Conservation (phyloP, 176 grass and related monocot species). For the Guadua angustifolia region DNA sequence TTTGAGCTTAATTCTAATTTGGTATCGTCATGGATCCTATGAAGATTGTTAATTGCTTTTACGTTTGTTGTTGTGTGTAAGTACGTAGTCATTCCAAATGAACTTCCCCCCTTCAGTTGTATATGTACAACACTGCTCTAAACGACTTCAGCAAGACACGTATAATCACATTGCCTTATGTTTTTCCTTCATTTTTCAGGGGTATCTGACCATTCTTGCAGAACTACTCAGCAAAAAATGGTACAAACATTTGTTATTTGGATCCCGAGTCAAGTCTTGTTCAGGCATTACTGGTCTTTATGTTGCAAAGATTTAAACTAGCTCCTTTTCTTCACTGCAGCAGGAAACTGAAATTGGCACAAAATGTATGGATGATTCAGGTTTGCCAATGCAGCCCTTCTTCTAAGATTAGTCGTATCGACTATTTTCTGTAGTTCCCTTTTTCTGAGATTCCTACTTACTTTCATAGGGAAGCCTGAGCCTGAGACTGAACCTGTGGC, state of each 20-base stretch:
- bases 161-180: slow-evolving; percentile 1
- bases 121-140: not conserved
- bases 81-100: not conserved
- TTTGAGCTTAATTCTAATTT: not conserved
- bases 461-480: slow-evolving; percentile 35
- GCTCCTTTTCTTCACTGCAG: slow-evolving; percentile 31
- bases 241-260: not conserved
- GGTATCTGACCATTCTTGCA: slow-evolving; percentile 16
- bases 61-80: not conserved
- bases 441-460: slow-evolving; percentile 10
- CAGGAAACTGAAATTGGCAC: slow-evolving; percentile 37
- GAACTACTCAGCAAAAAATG: slow-evolving; percentile 34
- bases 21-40: not conserved
- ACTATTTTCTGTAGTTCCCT: not conserved
- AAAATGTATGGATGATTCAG: slow-evolving; percentile 45
- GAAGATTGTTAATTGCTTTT: slow-evolving; percentile 22
- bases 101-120: not conserved
- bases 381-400: slow-evolving; percentile 29
- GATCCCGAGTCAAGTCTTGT: not conserved
- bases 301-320: slow-evolving; percentile 25
- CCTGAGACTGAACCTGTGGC: slow-evolving; percentile 36
- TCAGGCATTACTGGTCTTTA: slow-evolving; percentile 18
- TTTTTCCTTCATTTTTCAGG: slow-evolving; percentile 45
- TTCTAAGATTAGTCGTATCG: slow-evolving; percentile 11
- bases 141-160: slow-evolving; percentile 34